These are phyloP conservation scores for Microdochium paspali DNA, from an alignment of 2,329 filamentous ascomycete species.

Conservation along the genomic window DNA sequence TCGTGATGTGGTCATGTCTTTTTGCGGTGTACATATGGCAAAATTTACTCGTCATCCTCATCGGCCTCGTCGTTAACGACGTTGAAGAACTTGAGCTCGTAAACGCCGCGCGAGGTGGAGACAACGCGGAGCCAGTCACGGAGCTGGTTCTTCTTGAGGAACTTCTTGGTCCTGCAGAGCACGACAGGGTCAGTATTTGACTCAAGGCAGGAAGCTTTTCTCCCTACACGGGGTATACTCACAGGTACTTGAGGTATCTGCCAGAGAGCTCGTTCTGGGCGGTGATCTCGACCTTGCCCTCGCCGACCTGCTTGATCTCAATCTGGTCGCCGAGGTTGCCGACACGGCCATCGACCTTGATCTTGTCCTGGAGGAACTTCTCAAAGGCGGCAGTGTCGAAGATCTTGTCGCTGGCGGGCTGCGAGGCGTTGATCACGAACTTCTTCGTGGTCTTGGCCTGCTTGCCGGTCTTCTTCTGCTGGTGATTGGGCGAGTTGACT, in stretches of 20 bases:
- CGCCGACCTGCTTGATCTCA: slow-evolving; percentile 80
- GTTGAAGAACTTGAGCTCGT: slow-evolving; percentile 99
- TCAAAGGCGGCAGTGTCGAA: slow-evolving; percentile 98
- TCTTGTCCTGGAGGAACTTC: slow-evolving; percentile 99
- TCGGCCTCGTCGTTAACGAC: slow-evolving; percentile 97
- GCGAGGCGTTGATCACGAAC: slow-evolving; percentile 99
- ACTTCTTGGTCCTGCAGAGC: slow-evolving; percentile 86
- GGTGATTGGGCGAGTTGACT: slow-evolving; percentile 46
- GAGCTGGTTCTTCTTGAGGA: slow-evolving; percentile 99
- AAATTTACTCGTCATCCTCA: slow-evolving; percentile 91
- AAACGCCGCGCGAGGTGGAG: slow-evolving; percentile 94
- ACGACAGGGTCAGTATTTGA: background rate
- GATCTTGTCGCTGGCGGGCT: slow-evolving; percentile 99
- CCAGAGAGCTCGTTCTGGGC: slow-evolving; percentile 97
- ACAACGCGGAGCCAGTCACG: slow-evolving; percentile 99
- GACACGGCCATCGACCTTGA: slow-evolving; percentile 98
- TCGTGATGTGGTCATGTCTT: background rate
- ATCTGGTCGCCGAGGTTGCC: slow-evolving; percentile 95
- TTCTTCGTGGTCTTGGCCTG: slow-evolving; percentile 73
- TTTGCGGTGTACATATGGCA: background rate
- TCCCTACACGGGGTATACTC: slow-evolving; percentile 28
- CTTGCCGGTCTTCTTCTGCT: slow-evolving; percentile 61
- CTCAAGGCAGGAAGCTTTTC: background rate
- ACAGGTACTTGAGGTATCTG: slow-evolving; percentile 99
- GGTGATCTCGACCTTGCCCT: slow-evolving; percentile 97